Evolutionary conservation across 768 basidiomycete genomes (phyloP).

Genomic region (Terana coerulea): DNA sequence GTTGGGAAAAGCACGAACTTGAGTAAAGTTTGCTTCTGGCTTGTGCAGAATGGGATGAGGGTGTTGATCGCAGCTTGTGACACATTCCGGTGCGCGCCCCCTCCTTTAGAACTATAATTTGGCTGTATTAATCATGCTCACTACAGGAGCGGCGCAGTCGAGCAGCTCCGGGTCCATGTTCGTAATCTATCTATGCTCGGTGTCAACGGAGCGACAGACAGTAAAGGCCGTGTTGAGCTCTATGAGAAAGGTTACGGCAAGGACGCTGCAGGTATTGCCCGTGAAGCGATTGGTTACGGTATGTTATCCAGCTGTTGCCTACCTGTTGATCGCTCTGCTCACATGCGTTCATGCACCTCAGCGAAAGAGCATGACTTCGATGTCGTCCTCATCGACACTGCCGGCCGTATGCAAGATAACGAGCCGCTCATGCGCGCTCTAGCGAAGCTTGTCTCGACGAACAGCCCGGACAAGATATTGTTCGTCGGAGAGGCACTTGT

Average conservation of each 20-base stretch:
- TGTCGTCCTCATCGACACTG: constrained; percentile 96
- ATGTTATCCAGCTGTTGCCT: constrained; percentile 16
- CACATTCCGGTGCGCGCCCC: constrained; percentile 74
- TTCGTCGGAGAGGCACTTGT: constrained; percentile 98
- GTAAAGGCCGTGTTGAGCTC: constrained; percentile 81
- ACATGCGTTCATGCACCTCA: constrained; percentile 28
- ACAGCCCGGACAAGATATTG: constrained; percentile 94
- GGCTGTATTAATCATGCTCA: neutral
- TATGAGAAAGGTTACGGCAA: constrained; percentile 98
- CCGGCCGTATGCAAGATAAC: constrained; percentile 99
- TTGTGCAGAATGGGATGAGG: constrained; percentile 89
- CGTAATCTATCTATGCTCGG: constrained; percentile 86
- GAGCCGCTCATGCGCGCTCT: constrained; percentile 98
- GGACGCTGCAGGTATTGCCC: constrained; percentile 97
- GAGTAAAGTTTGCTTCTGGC: constrained; percentile 98
- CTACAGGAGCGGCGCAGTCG: constrained; percentile 88
- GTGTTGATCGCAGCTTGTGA: constrained; percentile 99
- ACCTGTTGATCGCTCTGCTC: constrained; percentile 4
- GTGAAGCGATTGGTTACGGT: constrained; percentile 92
- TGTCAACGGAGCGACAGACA: constrained; percentile 60
- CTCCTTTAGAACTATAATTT: neutral
- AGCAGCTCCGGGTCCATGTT: constrained; percentile 95
- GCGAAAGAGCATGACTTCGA: constrained; percentile 90
- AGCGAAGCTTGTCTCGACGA: constrained; percentile 95
- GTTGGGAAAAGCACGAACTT: constrained; percentile 99